These are phyloP conservation scores for Pseudogymnoascus sp. DNA, from an alignment of 2,329 filamentous ascomycete species.

Conservation along the genomic window DNA sequence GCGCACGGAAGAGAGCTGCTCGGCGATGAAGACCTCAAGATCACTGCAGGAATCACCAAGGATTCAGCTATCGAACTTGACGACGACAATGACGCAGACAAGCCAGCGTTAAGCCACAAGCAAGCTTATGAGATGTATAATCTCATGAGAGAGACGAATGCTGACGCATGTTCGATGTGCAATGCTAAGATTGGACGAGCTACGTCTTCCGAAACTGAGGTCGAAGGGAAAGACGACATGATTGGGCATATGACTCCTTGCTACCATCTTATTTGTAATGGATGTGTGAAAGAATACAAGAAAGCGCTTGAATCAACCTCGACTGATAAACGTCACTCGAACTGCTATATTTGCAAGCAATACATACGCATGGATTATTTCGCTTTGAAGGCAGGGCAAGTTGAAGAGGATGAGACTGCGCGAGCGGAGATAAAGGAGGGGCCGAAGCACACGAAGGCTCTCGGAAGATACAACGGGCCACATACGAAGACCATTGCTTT, in stretches of 20 bases:
- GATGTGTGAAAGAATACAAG: conserved; percentile 60
- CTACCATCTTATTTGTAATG: conserved; percentile 75
- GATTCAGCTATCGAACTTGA: conserved; percentile 86
- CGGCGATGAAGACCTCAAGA: conserved; percentile 72
- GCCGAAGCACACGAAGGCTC: conserved; percentile 49
- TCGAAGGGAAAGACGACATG: conserved; percentile 50
- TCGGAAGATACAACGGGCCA: conserved; percentile 70
- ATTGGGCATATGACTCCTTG: conserved; percentile 80
- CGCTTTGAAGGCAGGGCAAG: conserved; percentile 49
- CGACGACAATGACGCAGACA: conserved; percentile 52
- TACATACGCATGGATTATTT: conserved; percentile 60
- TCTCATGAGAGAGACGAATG: conserved; percentile 75
- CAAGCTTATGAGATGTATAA: conserved; percentile 82
- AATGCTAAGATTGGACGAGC: conserved; percentile 55
- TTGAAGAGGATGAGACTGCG: conserved; percentile 26
- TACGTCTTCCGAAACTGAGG: conserved; percentile 52
- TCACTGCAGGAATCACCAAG: conserved; percentile 73
- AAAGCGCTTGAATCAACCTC: conserved; percentile 41
- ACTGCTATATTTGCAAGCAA: conserved; percentile 63
- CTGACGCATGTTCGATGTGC: conserved; percentile 68
- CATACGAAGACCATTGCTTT: conserved; percentile 88
- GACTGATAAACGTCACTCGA: conserved; percentile 34
- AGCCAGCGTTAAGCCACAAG: conserved; percentile 54
- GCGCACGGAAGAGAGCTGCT: conserved; percentile 91
- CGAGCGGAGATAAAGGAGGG: conserved; percentile 24